phyloP scores from a whole-genome alignment of 345 rosid species.

The Linum tenue region DNA sequence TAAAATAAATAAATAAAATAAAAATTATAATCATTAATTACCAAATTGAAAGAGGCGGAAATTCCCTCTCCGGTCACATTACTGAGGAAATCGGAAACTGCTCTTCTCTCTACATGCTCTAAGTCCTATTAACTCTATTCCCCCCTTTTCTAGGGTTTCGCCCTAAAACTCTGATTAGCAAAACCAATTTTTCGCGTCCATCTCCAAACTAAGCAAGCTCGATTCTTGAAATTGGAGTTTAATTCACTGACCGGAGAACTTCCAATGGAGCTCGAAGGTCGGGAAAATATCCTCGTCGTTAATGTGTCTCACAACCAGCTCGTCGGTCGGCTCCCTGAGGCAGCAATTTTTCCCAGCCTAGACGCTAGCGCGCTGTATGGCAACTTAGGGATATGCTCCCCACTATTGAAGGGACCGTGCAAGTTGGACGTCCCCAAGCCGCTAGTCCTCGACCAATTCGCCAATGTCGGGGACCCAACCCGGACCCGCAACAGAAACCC shows the following conservation, averaged over 20 bases:
- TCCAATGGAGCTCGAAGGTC: slow-evolving; percentile 53
- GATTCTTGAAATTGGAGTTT: slow-evolving; percentile 60
- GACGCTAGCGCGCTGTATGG: slow-evolving; percentile 78
- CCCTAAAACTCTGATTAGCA: too few species aligned
- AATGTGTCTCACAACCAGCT: slow-evolving; percentile 72
- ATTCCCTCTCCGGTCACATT: slow-evolving; percentile 56
- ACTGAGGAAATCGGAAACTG: slow-evolving; percentile 80
- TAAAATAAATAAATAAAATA: too few species aligned
- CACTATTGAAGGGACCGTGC: slow-evolving; percentile 76
- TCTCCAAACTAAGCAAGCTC: slow-evolving; percentile 58
- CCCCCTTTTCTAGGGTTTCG: background rate
- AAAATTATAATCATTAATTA: too few species aligned
- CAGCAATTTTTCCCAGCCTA: slow-evolving; percentile 66
- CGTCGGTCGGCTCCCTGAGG: slow-evolving; percentile 60
- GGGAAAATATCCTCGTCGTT: slow-evolving; percentile 60
- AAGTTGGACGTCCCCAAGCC: slow-evolving; percentile 76
- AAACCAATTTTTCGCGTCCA: slow-evolving; percentile 16
- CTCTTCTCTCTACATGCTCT: slow-evolving; percentile 69
- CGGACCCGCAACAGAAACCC: background rate
- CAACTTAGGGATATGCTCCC: slow-evolving; percentile 79
- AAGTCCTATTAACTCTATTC: slow-evolving; percentile 21
- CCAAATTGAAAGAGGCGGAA: slow-evolving; percentile 31
- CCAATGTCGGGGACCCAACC: slow-evolving; percentile 18
- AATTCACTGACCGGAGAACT: slow-evolving; percentile 72
- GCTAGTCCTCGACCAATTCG: slow-evolving; percentile 61